phyloP scores from a whole-genome alignment of 805 yeast species.

The Nakazawaea ernobii region DNA sequence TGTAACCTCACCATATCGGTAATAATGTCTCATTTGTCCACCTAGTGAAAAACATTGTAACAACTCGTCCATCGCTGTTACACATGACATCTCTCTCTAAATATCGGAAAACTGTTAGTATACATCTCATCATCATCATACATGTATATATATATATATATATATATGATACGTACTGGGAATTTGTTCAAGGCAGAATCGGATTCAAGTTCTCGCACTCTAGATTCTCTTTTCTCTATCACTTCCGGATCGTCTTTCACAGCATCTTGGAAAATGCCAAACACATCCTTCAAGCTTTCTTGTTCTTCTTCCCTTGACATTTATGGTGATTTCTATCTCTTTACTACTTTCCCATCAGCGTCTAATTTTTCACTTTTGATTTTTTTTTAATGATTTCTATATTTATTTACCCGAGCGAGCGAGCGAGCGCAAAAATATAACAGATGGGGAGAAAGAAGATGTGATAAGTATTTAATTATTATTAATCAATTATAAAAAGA shows the following conservation, averaged over 20 bases:
- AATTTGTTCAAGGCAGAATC: constrained; percentile 18
- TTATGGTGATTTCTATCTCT: too few species aligned
- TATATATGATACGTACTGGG: constrained; percentile 21
- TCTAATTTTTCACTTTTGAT: too few species aligned
- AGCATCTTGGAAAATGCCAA: constrained; percentile 6
- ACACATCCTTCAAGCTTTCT: constrained; percentile 9
- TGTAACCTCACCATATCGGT: constrained; percentile 75
- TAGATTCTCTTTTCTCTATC: constrained; percentile 2
- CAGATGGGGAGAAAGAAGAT: too few species aligned
- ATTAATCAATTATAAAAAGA: too few species aligned
- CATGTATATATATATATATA: background rate
- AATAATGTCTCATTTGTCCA: constrained; percentile 80
- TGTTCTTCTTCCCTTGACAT: background rate
- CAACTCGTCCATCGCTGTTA: constrained; percentile 83
- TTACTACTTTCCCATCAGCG: too few species aligned
- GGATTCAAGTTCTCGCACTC: constrained; percentile 7
- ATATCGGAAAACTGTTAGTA: background rate
- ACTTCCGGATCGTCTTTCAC: constrained; percentile 4
- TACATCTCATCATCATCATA: too few species aligned
- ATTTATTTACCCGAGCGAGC: background rate
- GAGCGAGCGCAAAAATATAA: too few species aligned
- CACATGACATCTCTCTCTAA: constrained; percentile 53
- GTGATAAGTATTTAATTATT: too few species aligned
- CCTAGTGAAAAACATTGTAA: constrained; percentile 85
- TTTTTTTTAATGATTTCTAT: too few species aligned